phyloP scores from a whole-genome alignment of 805 yeast species.

The Candida ovalis region DNA sequence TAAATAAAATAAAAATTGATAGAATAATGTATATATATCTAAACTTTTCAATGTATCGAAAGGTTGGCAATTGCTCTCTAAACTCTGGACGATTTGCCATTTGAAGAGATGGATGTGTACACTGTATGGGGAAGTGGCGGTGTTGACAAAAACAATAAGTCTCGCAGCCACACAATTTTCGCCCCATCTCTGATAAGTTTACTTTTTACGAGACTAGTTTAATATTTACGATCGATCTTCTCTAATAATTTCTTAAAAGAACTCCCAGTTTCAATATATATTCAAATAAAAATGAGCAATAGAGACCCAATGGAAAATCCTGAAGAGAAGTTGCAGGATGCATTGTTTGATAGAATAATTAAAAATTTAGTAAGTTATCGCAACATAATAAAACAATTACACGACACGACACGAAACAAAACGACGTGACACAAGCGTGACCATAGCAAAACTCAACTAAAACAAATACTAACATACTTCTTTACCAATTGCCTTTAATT shows the following conservation, averaged over 20 bases:
- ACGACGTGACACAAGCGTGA: too few species aligned
- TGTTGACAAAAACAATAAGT: background rate
- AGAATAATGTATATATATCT: too few species aligned
- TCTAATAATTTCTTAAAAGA: too few species aligned
- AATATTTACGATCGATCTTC: too few species aligned
- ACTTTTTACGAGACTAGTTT: background rate
- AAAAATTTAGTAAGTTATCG: slow-evolving; percentile 59
- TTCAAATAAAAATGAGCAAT: slow-evolving; percentile 1
- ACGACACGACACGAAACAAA: background rate
- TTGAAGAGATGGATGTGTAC: background rate
- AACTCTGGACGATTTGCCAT: too few species aligned
- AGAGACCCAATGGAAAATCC: slow-evolving; percentile 68
- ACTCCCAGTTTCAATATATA: background rate
- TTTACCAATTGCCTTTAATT: background rate
- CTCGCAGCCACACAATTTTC: background rate
- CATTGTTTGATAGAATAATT: slow-evolving; percentile 70
- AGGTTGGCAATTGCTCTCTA: too few species aligned
- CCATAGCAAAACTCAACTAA: too few species aligned
- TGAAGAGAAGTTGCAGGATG: slow-evolving; percentile 76
- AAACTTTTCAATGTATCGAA: too few species aligned
- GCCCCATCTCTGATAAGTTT: background rate
- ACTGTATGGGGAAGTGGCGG: background rate
- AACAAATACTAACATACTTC: slow-evolving; percentile 5
- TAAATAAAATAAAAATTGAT: too few species aligned
- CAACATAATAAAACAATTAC: too few species aligned